Evolutionary conservation across 169 alveolate species (phyloP).

Genomic region (Plasmodium falciparum): DNA sequence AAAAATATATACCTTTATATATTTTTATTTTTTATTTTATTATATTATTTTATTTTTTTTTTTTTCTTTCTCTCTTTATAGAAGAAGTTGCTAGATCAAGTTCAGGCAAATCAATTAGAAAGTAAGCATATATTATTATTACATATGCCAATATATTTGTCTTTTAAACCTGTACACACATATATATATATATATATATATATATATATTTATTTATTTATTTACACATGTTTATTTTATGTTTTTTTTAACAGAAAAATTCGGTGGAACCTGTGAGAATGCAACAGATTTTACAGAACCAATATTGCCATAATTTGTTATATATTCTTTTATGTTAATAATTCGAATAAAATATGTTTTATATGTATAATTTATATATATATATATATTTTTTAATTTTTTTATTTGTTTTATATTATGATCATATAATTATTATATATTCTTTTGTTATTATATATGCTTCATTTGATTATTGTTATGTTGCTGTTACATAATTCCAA

Average conservation of each 20-base stretch:
- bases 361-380: no score
- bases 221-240: background rate
- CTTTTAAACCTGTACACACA: background rate
- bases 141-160: background rate
- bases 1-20: no score
- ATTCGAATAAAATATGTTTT: no score
- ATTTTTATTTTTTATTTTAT: background rate
- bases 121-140: constrained; percentile 10
- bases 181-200: background rate
- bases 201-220: background rate
- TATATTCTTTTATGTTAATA: background rate
- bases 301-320: constrained; percentile 17
- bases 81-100: constrained; percentile 59
- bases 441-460: background rate
- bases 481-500: background rate
- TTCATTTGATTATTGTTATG: constrained; percentile 3
- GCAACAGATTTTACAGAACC: constrained; percentile 36
- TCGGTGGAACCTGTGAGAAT: constrained; percentile 57
- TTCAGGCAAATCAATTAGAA: constrained; percentile 41
- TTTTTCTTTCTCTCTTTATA: constrained; percentile 1
- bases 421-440: background rate
- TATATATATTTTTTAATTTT: no score
- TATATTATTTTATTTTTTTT: no score
- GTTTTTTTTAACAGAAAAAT: constrained; percentile 27
- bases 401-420: no score